These are phyloP conservation scores for Vitis labrusca DNA, from an alignment of 164 flowering plant species.

Conservation along the genomic window DNA sequence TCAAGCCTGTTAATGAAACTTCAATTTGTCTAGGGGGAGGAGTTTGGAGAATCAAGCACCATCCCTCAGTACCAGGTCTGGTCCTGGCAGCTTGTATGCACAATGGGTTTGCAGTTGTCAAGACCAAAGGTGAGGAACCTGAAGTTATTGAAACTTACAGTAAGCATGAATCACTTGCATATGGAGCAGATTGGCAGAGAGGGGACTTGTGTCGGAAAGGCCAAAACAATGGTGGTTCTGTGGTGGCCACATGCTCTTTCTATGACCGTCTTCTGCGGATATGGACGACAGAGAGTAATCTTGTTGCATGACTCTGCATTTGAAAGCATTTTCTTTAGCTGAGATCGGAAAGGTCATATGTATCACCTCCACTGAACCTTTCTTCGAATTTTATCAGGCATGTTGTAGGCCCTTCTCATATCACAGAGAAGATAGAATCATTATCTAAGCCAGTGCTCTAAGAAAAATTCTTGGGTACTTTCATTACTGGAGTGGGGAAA, in stretches of 20 bases:
- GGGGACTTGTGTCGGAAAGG: slow-evolving; percentile 19
- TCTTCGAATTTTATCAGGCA: slow-evolving; percentile 2
- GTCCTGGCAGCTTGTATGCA: slow-evolving; percentile 96
- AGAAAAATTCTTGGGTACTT: too few relatives aligned
- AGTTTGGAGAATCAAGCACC: slow-evolving; percentile 93
- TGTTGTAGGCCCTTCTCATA: background rate
- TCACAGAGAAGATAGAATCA: background rate
- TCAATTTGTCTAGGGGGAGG: slow-evolving; percentile 85
- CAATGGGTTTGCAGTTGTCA: slow-evolving; percentile 78
- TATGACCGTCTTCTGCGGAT: slow-evolving; percentile 76
- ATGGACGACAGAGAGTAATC: slow-evolving; percentile 62
- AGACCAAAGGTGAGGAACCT: slow-evolving; percentile 30
- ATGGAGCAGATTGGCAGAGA: slow-evolving; percentile 92
- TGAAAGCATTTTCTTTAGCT: background rate
- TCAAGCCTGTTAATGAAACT: slow-evolving; percentile 63
- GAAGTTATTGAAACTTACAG: slow-evolving; percentile 61
- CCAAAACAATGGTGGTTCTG: slow-evolving; percentile 21
- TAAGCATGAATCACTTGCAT: slow-evolving; percentile 81
- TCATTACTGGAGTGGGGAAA: too few relatives aligned
- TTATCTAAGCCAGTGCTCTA: too few relatives aligned
- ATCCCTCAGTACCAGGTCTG: slow-evolving; percentile 55
- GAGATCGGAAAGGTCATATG: background rate
- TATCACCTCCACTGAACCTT: background rate
- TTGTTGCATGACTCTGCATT: slow-evolving; percentile 18
- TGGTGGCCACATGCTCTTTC: slow-evolving; percentile 92